Evolutionary conservation across 1,139 yeast genomes (phyloP).

Genomic region (Sugiyamaella novakii): DNA sequence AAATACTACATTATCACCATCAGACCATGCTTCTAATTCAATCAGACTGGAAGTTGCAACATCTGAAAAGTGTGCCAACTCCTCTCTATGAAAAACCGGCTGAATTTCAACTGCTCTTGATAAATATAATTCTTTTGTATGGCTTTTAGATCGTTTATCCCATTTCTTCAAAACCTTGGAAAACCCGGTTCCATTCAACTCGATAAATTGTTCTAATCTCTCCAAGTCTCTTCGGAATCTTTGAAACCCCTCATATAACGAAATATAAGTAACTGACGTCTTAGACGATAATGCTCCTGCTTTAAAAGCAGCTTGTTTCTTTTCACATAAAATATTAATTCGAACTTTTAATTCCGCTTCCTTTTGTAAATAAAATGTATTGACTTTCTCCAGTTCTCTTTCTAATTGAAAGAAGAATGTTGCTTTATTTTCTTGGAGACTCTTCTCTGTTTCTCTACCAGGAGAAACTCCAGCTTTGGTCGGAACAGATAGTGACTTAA

Average conservation of each 20-base stretch:
- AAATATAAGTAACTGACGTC: slow-evolving; percentile 60
- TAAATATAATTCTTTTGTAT: slow-evolving; percentile 87
- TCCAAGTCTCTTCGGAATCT: slow-evolving; percentile 87
- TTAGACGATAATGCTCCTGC: slow-evolving; percentile 47
- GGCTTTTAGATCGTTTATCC: slow-evolving; percentile 95
- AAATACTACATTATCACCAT: slow-evolving; percentile 57
- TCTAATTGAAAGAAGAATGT: slow-evolving; percentile 91
- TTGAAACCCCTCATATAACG: slow-evolving; percentile 83
- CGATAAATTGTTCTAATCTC: slow-evolving; percentile 88
- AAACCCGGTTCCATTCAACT: slow-evolving; percentile 92
- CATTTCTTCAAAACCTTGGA: slow-evolving; percentile 93
- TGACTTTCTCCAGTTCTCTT: slow-evolving; percentile 92
- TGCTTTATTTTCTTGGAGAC: slow-evolving; percentile 87
- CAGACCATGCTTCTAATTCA: slow-evolving; percentile 83
- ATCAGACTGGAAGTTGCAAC: slow-evolving; percentile 72
- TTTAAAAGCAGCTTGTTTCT: slow-evolving; percentile 61
- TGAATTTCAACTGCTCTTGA: slow-evolving; percentile 94
- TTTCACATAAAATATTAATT: slow-evolving; percentile 71
- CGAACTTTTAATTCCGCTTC: slow-evolving; percentile 80
- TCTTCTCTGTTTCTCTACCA: slow-evolving; percentile 49
- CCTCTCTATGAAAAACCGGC: slow-evolving; percentile 91
- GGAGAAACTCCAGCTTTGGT: slow-evolving; percentile 30
- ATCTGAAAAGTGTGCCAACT: slow-evolving; percentile 83
- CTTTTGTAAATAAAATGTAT: slow-evolving; percentile 82
- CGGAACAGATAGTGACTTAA: slow-evolving; percentile 45